phyloP scores from a whole-genome alignment of 805 yeast genomes.

The Debaryomyces castellii region DNA sequence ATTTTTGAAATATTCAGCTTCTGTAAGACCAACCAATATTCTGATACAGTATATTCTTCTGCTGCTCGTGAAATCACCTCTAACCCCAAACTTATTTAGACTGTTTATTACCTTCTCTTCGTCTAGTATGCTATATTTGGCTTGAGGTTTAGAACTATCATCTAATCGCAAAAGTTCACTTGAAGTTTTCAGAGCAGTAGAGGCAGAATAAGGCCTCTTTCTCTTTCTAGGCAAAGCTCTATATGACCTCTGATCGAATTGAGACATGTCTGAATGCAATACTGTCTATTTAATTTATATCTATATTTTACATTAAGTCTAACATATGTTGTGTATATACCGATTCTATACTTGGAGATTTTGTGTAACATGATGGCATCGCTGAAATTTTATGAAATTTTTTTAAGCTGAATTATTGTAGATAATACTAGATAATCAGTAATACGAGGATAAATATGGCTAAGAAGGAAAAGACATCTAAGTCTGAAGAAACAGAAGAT shows the following conservation, averaged over 20 bases:
- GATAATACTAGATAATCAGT: background rate
- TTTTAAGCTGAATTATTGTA: constrained; percentile 4
- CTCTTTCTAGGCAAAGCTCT: constrained; percentile 3
- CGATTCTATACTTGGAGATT: background rate
- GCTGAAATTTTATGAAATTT: constrained; percentile 8
- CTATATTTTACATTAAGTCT: background rate
- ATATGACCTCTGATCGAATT: background rate
- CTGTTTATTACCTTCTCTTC: constrained; percentile 23
- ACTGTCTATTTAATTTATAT: background rate
- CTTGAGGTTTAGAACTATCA: constrained; percentile 1
- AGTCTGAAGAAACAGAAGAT: constrained; percentile 53
- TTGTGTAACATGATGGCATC: constrained; percentile 11
- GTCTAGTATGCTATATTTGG: constrained; percentile 15
- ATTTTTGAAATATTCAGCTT: constrained; percentile 22
- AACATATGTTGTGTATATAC: background rate
- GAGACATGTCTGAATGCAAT: background rate
- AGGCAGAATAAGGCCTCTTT: constrained; percentile 5
- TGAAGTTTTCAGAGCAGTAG: background rate
- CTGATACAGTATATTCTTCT: constrained; percentile 8
- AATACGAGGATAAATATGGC: constrained; percentile 24
- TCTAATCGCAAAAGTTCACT: constrained; percentile 4
- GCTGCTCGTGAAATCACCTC: background rate
- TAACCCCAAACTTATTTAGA: constrained; percentile 16
- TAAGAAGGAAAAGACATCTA: constrained; percentile 47
- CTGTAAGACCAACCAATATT: constrained; percentile 19